Percentiles rank a stretch among this genome's conserved stretches.
Evolutionary conservation across 2,329 filamentous ascomycete genomes (phyloP).

Genomic region (Pezicula neosporulosa): DNA sequence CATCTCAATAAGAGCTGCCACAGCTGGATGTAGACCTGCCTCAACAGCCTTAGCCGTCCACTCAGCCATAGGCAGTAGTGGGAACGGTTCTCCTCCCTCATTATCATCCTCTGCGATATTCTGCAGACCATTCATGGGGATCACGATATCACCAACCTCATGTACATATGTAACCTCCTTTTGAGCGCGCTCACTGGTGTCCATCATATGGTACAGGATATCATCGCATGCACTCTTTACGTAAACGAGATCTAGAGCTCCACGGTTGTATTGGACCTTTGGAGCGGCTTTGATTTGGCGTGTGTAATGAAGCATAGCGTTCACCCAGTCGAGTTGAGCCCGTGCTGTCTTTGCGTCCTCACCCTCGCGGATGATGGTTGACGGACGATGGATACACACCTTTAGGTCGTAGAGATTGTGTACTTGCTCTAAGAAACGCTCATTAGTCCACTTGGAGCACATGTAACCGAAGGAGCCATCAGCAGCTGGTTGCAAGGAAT

Average conservation of each 20-base stretch:
- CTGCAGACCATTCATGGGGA: neutral
- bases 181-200: neutral
- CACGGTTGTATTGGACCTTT: neutral
- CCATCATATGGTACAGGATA: neutral
- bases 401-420: neutral
- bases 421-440: slow-evolving; percentile 12
- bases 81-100: neutral
- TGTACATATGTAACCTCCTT: neutral
- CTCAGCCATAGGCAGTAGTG: neutral
- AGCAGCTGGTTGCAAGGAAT: slow-evolving; percentile 24
- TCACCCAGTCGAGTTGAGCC: neutral
- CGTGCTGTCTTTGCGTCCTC: neutral
- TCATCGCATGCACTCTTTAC: neutral
- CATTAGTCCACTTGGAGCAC: slow-evolving; percentile 29
- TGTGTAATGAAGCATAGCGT: neutral
- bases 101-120: neutral
- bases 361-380: slow-evolving; percentile 9
- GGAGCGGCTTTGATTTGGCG: neutral
- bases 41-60: neutral
- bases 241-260: neutral
- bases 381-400: slow-evolving; percentile 28
- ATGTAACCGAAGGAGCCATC: slow-evolving; percentile 27
- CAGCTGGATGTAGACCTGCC: neutral
- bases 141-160: neutral
- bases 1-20: neutral